These are phyloP conservation scores for Pachyrhizus erosus DNA, from an alignment of 306 rosid species.

Conservation along the genomic window DNA sequence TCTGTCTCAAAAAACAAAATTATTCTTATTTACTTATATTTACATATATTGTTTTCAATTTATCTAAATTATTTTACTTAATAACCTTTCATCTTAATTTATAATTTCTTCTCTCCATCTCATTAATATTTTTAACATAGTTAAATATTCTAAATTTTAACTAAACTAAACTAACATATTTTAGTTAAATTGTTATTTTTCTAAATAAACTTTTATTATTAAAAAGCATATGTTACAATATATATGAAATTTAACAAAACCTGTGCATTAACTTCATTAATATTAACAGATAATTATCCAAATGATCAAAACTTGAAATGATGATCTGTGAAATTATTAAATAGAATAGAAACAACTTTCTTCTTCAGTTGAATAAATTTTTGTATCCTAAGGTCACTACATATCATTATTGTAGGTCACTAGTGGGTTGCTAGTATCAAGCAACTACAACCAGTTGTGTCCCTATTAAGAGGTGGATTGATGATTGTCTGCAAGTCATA, in stretches of 20 bases:
- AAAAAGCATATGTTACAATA: too few species aligned
- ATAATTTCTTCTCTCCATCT: too few species aligned
- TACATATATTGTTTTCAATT: too few species aligned
- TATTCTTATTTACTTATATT: too few species aligned
- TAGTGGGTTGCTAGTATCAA: neutral
- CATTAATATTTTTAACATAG: too few species aligned
- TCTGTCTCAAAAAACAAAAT: too few species aligned
- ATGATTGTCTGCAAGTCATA: neutral
- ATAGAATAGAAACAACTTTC: neutral
- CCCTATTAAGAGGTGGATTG: neutral
- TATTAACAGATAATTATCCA: neutral
- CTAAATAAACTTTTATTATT: too few species aligned
- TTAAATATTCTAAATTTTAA: too few species aligned
- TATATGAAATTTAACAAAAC: neutral
- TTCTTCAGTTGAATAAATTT: neutral
- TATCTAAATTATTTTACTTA: too few species aligned
- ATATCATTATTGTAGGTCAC: neutral
- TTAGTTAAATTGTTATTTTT: too few species aligned
- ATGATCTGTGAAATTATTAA: neutral
- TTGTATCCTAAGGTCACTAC: neutral
- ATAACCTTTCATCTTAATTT: too few species aligned
- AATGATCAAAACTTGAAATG: neutral
- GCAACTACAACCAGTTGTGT: neutral
- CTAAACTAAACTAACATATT: too few species aligned
- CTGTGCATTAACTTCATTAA: neutral